These are phyloP conservation scores for Rhododendron ovatum DNA, from an alignment of 148 eudicot genomes.

Conservation along the genomic window DNA sequence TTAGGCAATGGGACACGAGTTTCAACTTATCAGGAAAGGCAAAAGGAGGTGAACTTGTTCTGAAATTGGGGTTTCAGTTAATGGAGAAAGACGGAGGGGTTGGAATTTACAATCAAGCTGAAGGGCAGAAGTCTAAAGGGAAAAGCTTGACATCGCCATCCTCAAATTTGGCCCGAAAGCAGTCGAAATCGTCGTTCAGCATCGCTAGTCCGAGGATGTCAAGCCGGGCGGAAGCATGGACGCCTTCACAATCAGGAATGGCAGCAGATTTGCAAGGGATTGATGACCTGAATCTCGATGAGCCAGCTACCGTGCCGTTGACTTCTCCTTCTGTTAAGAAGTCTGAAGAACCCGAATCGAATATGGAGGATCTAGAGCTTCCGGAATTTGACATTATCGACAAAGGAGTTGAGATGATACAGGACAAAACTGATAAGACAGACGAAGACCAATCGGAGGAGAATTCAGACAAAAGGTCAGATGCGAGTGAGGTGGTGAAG, in stretches of 20 bases:
- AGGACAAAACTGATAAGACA: slow-evolving; percentile 23
- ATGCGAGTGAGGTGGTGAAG: slow-evolving; percentile 80
- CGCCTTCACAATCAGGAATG: slow-evolving; percentile 58
- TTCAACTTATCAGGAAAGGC: slow-evolving; percentile 79
- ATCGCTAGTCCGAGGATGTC: slow-evolving; percentile 83
- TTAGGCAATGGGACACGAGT: slow-evolving; percentile 82
- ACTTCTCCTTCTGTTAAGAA: slow-evolving; percentile 32
- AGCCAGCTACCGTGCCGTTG: slow-evolving; percentile 41
- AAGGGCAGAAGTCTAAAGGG: slow-evolving; percentile 34
- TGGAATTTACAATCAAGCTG: slow-evolving; percentile 55
- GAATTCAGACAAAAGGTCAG: slow-evolving; percentile 43
- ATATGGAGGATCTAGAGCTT: slow-evolving; percentile 54
- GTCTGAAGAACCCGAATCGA: slow-evolving; percentile 36
- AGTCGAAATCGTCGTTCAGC: slow-evolving; percentile 81
- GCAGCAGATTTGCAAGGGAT: slow-evolving; percentile 54
- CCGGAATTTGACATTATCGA: slow-evolving; percentile 86
- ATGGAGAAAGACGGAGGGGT: slow-evolving; percentile 93
- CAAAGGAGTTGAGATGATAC: slow-evolving; percentile 77
- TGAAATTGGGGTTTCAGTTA: slow-evolving; percentile 82
- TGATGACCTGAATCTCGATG: slow-evolving; percentile 87
- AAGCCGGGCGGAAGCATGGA: slow-evolving; percentile 51
- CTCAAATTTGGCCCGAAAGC: slow-evolving; percentile 51
- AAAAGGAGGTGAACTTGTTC: slow-evolving; percentile 73
- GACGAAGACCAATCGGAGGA: slow-evolving; percentile 48
- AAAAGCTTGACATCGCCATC: slow-evolving; percentile 14